Evolutionary conservation across 495 filamentous ascomycete species (phyloP), one percentile per base, ranked within the genome.

Genomic region (Poronia punctata): DNA sequence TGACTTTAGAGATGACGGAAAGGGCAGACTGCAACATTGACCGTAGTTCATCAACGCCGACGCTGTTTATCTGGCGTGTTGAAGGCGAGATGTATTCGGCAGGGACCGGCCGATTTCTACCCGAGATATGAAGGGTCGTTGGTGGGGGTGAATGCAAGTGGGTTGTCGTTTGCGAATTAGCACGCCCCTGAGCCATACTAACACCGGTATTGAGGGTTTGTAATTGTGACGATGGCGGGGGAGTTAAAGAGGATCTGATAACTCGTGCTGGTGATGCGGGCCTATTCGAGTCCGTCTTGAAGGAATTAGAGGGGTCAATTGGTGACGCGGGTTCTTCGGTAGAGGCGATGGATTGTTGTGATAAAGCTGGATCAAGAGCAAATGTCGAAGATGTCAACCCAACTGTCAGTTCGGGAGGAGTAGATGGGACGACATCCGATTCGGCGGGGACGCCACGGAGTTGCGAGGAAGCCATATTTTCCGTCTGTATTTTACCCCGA

Each of bases 141-240:
- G 74, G 66, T 25, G 80, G 79, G 16, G 82, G 79, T 16, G 77
- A 70, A 22, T 79, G 49, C 43, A 71, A 50, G 14, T 16, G 15
- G 53, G 54, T 47, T 32, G 56, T 40, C 49, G 64, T 44, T 59
- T 66, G 53, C 47, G 65, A 47, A 66, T 66, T 45, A 57, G 68
- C 28, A 67, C 70, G 54, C 56, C 61, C 54, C 41, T 65, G 37
- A 52, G 65, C 48, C 52, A 67, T 47, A 29, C 52, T 51, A 19
- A 57, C 38, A 18, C 39, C 47, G n/a, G 14, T 17, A 28, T 55
- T 52, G 4, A 65, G 60, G 25, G 56, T 59, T 3, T 50, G 52
- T 17, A 71, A 56, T 53, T 88, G 84, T 5, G 82, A 79, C 2
- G 84, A 87, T 1, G 83, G 84, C 8, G 84, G 84, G 0, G 84